Evolutionary conservation across 1,139 yeast species (phyloP), one percentile per base, ranked within the genome.

Genomic region (Scheffersomyces lignicola): DNA sequence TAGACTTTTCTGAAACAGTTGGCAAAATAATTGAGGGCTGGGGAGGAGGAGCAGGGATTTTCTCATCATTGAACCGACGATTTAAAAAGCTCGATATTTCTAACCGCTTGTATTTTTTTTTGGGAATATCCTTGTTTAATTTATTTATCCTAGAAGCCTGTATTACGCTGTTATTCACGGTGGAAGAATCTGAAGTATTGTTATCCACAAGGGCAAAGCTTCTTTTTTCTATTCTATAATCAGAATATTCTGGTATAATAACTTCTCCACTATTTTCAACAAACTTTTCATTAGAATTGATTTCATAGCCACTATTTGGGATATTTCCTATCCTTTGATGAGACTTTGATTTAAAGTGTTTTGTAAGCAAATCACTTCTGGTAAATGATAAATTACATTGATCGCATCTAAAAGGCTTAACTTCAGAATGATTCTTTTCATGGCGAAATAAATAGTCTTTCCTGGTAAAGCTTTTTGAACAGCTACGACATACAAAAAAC

Each of bases 341-440:
- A n/a, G 42, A 10, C 43, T 31, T 31, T 24, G 34, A 31, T 20
- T 45, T 29, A 57, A 36, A 39, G 22, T 37, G 36, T 23, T 40
- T 40, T 12, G 32, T 18, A 15, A 40, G 34, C 21, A 40, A 31
- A 18, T 40, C 43, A 16, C 41, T 40, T 33, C 43, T 33, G 10
- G 43, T 36, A 24, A 40, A 40, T 1, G 29, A 16, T 25, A 33
- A 18, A n/a, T 36, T 18, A 23, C 28, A 31, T 22, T 25, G 27
- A 8, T 24, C 15, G 18, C 28, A 34, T 17, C 24, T 13, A n/a
- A 16, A 31, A 23, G 27, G 26, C 22, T 30, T 35, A 12, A 33
- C 29, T n/a, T 31, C 24, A 14, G 28, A 18, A 31, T 40, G 43
- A 18, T 40, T 40, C 25, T 23, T 30, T 27, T 40, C 36, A 34